Evolutionary conservation across 2,329 filamentous ascomycete genomes (phyloP).

Genomic region (Neopestalotiopsis clavispora): DNA sequence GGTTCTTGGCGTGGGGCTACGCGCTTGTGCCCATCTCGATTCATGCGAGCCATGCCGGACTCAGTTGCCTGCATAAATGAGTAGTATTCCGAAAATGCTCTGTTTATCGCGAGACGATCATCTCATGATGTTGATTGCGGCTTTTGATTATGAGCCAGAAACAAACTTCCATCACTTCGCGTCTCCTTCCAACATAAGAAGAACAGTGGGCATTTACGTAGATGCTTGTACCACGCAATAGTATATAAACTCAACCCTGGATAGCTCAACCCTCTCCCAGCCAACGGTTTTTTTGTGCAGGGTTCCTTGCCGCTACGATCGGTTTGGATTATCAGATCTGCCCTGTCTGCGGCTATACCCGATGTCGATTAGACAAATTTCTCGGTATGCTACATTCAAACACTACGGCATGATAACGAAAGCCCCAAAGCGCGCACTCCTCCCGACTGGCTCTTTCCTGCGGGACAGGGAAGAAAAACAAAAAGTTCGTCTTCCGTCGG

Average conservation of each 20-base stretch:
- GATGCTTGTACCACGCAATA: not conserved
- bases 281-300: not conserved
- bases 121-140: too few relatives aligned
- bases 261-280: not conserved
- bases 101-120: not conserved
- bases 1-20: not conserved
- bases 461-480: not conserved
- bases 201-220: too few relatives aligned
- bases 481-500: not conserved
- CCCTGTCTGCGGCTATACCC: constrained; percentile 19
- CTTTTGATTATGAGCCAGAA: too few relatives aligned
- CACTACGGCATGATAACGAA: not conserved
- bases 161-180: too few relatives aligned
- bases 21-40: not conserved
- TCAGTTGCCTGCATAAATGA: not conserved
- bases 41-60: not conserved
- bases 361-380: constrained; percentile 13
- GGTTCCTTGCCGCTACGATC: constrained; percentile 11
- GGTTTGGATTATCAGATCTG: constrained; percentile 16
- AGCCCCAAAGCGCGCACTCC: not conserved
- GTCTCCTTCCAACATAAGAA: too few relatives aligned
- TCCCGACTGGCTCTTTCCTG: not conserved
- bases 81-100: not conserved
- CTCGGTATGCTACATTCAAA: constrained; percentile 12
- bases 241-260: not conserved